Conservation (phyloP, 257 asterid genomes). For the Perilla frutescens region DNA sequence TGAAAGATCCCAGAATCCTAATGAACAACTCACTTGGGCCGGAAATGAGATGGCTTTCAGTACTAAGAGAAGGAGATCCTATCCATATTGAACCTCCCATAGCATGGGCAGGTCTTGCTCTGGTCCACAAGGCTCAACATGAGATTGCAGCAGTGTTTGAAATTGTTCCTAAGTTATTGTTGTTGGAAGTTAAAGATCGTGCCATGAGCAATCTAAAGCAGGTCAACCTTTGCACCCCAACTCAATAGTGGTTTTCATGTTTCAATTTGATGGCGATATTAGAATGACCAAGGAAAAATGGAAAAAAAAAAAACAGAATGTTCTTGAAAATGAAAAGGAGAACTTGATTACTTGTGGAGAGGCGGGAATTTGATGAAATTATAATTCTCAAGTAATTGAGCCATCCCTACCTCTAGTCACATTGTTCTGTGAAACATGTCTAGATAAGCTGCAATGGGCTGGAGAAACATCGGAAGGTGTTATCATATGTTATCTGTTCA, state of each 20-base stretch:
- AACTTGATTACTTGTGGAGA: not conserved
- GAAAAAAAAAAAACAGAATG: not conserved
- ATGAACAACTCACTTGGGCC: slow-evolving; percentile 95
- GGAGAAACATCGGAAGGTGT: not conserved
- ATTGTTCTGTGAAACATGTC: not conserved
- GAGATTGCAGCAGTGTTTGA: slow-evolving; percentile 95
- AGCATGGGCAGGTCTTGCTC: slow-evolving; percentile 97
- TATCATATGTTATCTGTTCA: not conserved
- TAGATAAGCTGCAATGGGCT: not conserved
- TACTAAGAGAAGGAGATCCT: slow-evolving; percentile 90
- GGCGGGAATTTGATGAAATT: not conserved
- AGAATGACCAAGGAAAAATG: not conserved
- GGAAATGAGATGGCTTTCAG: slow-evolving; percentile 97
- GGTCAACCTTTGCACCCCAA: slow-evolving; percentile 47
- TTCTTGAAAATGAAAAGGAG: slow-evolving; percentile 9
- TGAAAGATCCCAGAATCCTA: slow-evolving; percentile 92
- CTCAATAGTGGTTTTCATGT: slow-evolving; percentile 23
- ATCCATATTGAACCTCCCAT: slow-evolving; percentile 69
- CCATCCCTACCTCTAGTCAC: not conserved
- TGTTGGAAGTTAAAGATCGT: slow-evolving; percentile 79
- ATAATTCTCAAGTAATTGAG: not conserved
- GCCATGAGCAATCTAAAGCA: slow-evolving; percentile 88
- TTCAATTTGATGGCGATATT: slow-evolving; percentile 1
- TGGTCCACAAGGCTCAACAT: slow-evolving; percentile 93
- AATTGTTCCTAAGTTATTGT: slow-evolving; percentile 68